A percentile compares a stretch with the other conserved stretches of the same genome.
These are phyloP conservation scores for Colletotrichum filicis DNA, from an alignment of 2,329 filamentous ascomycete genomes.

Conservation along the genomic window DNA sequence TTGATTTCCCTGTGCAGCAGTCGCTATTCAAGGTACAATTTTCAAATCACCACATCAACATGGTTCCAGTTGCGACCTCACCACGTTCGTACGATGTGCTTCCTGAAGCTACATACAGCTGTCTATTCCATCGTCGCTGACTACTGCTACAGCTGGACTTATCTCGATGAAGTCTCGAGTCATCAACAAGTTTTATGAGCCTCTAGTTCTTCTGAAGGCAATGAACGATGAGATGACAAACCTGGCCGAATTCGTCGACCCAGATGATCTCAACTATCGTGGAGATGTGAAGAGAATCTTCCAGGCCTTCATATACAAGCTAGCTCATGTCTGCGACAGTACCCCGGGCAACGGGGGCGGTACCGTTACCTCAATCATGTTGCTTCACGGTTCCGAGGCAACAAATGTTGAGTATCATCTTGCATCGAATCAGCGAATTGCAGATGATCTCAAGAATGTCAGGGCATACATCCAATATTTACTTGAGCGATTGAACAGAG, in stretches of 20 bases:
- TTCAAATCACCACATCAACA: no score
- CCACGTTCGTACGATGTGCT: no score
- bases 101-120: no score
- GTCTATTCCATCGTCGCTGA: no score
- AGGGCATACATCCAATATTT: background rate
- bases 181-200: conserved; percentile 10
- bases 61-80: no score
- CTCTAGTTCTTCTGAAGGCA: conserved; percentile 11
- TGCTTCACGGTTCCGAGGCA: conserved; percentile 39
- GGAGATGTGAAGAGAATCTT: conserved; percentile 39
- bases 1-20: no score
- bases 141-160: background rate
- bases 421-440: conserved; percentile 41
- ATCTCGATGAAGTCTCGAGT: background rate
- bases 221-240: conserved; percentile 9
- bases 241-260: background rate
- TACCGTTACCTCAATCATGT: conserved; percentile 43
- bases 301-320: conserved; percentile 42
- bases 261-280: background rate
- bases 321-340: conserved; percentile 45
- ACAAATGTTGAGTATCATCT: conserved; percentile 43
- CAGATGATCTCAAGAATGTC: background rate
- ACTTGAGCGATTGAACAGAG: background rate
- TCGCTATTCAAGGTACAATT: no score
- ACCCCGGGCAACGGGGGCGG: conserved; percentile 37